phyloP scores from a whole-genome alignment of 768 basidiomycete genomes.

The Termitomyces eurrhizus region DNA sequence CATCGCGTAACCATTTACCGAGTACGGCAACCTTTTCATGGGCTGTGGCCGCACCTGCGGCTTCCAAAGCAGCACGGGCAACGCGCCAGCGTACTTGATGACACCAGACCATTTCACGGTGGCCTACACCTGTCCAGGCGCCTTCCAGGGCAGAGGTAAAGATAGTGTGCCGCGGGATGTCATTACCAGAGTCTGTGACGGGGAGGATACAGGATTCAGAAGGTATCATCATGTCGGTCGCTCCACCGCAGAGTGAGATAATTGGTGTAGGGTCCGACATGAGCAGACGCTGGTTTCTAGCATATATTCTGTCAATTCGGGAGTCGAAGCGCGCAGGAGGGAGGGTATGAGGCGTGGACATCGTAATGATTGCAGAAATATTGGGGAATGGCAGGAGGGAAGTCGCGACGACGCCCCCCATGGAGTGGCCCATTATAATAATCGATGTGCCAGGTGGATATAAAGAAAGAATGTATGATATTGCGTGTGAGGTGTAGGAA shows the following conservation, averaged over 20 bases:
- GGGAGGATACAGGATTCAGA: slow-evolving; percentile 83
- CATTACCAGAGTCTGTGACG: slow-evolving; percentile 12
- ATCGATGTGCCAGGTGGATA: slow-evolving; percentile 66
- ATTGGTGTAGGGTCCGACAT: slow-evolving; percentile 54
- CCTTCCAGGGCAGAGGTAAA: slow-evolving; percentile 88
- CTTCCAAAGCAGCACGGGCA: slow-evolving; percentile 74
- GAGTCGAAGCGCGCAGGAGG: slow-evolving; percentile 88
- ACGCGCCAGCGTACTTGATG: slow-evolving; percentile 92
- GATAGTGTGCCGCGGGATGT: slow-evolving; percentile 52
- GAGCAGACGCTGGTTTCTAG: slow-evolving; percentile 36
- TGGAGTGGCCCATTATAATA: slow-evolving; percentile 88
- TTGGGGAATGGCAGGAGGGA: slow-evolving; percentile 65
- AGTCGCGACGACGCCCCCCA: slow-evolving; percentile 92
- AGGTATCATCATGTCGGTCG: slow-evolving; percentile 86
- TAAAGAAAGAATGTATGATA: slow-evolving; percentile 73
- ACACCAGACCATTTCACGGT: slow-evolving; percentile 98
- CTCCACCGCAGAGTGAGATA: slow-evolving; percentile 87
- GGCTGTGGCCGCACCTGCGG: slow-evolving; percentile 33
- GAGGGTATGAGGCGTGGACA: slow-evolving; percentile 89
- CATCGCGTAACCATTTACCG: slow-evolving; percentile 69
- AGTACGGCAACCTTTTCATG: slow-evolving; percentile 35
- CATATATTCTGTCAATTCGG: slow-evolving; percentile 74
- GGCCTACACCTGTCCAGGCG: slow-evolving; percentile 94
- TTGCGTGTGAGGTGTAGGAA: slow-evolving; percentile 63
- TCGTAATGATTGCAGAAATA: slow-evolving; percentile 84